Base-by-base conservation (phyloP, 306 rosid species). In the Inga laurina region DNA sequence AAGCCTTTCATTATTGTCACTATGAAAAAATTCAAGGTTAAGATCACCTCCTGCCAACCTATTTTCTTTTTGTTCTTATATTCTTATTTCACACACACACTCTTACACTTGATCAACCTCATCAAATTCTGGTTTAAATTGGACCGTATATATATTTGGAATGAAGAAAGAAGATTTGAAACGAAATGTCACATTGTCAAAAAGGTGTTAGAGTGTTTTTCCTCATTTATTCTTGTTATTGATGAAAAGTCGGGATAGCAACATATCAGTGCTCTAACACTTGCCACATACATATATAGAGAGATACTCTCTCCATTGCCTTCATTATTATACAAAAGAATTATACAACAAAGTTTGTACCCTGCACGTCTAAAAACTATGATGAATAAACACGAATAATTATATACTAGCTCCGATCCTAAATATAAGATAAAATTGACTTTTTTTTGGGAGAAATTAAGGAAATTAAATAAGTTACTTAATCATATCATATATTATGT, bases 241-340 rank as follows among this genome's bases (percentile, higher is more conserved):
- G 59, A 51, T 79, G 83, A 75, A 73, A 84, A 84, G 83, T 59
- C 66, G 57, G 72, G 57, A 56, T 39, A 35, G 37, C 76, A 65
- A 82, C 18, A 64, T 2, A 81, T 16, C 72, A 72, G 67, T 72
- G 83, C 66, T 72, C 85, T 46, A 73, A 81, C 88, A 78, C 83
- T 65, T 77, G 85, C 66, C 85, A 81, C 57, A n/a, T 54, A 7
- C 4, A 15, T 4, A 15, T 39, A 39, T 39, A 6, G 8, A 39
- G 43, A 39, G 8, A 39, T 39, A 13, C 54, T 37, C 16, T 57
- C 83, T 44, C 77, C 72, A 0, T 41, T 64, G 56, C 73, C 83
- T 77, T 82, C 67, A 81, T 77, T 72, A 81, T 81, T 76, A 77
- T 82, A 81, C 65, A 6, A 41, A 71, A 27, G 82, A 85, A 81